Evolutionary conservation across 345 rosid genomes (phyloP).

Genomic region (Lepidium africanum): DNA sequence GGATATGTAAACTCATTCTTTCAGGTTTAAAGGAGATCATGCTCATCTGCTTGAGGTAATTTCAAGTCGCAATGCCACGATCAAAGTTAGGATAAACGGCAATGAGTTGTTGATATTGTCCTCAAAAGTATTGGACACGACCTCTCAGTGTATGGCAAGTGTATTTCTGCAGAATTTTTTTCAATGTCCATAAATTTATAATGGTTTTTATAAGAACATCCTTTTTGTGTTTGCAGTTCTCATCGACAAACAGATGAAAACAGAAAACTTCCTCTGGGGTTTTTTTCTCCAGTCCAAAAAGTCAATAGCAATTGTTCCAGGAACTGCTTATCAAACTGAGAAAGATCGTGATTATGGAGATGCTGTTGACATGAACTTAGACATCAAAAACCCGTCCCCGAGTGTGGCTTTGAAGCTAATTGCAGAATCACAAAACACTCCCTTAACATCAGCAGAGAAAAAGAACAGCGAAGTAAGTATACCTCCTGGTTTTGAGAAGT

Average conservation of each 20-base stretch:
- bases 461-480: neutral
- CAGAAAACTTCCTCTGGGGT: slow-evolving; percentile 23
- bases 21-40: slow-evolving; percentile 24
- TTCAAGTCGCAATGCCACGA: slow-evolving; percentile 28
- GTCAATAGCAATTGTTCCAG: neutral
- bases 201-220: neutral
- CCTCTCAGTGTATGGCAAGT: slow-evolving; percentile 40
- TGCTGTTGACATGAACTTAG: slow-evolving; percentile 18
- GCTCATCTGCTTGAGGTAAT: slow-evolving; percentile 30
- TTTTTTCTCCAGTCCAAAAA: neutral
- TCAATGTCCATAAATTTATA: neutral
- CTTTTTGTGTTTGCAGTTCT: slow-evolving; percentile 8
- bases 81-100: slow-evolving; percentile 40
- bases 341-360: neutral
- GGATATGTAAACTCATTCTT: neutral
- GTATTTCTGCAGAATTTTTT: neutral
- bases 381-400: neutral
- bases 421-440: neutral
- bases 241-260: slow-evolving; percentile 1
- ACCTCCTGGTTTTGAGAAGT: slow-evolving; percentile 27
- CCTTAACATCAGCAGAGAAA: slow-evolving; percentile 7
- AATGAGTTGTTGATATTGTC: slow-evolving; percentile 54
- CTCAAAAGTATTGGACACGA: slow-evolving; percentile 41
- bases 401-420: neutral
- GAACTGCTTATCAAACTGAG: neutral